Base-by-base conservation (phyloP, 495 filamentous ascomycete genomes). In the Niebla homalea region DNA sequence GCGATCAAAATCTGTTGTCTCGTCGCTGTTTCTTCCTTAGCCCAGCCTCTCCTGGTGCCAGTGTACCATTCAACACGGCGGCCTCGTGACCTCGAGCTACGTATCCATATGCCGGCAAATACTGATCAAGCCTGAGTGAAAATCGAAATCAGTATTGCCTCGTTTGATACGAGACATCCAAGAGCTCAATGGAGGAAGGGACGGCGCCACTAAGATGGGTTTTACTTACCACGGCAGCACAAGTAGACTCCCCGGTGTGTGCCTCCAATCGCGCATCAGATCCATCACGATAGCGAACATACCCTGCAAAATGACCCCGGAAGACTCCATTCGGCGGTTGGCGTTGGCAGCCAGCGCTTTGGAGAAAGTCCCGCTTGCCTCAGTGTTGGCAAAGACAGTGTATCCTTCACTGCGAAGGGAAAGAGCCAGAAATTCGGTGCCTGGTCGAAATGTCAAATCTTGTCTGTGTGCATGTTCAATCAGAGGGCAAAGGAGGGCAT, bases 241-340 rank as follows among this genome's bases (percentile, higher is more conserved):
- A 64, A 84, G 68, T 12, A 49, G 38, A 7, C 80, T 64, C 12
- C 83, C 84, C n/a, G 84, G 84, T 0, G 70, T 77, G 46, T 72
- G 69, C 19, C 84, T 69, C 84, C 85, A 87, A 65, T 89, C 84
- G 14, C 84, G 70, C 84, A 89, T 88, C 53, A 89, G 63, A 60
- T 88, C 84, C 56, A 72, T 70, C 6, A 78, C 65, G 55, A 89
- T 80, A n/a, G 65, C 73, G 51, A 88, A 88, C 48, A 80, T 62
- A 5, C 75, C 76, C 54, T 80, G 70, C 7, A 76, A 60, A 10
- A 82, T 77, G 8, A 87, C 85, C 7, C 84, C 85, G 0, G 81
- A 79, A 12, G 62, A 57, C 47, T 76, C 64, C 79, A 89, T 84
- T 11, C 81, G 72, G 21, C 70, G 64, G 59, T 88, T 87, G 8